Evolutionary conservation across 1,284 basidiomycete species (phyloP).

Genomic region (Ceratobasidium papillatum): DNA sequence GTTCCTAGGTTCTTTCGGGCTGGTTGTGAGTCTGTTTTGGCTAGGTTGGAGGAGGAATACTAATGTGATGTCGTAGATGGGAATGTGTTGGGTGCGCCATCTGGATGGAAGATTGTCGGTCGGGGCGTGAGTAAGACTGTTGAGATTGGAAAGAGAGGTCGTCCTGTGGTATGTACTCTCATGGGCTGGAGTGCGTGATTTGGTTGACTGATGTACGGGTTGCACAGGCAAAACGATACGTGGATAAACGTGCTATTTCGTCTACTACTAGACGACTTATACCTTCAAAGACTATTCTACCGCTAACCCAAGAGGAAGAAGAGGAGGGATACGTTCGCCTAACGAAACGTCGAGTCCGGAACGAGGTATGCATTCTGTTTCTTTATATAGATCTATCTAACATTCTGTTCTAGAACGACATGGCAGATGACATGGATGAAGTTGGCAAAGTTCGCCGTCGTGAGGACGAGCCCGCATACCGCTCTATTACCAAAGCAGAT

Average conservation of each 20-base stretch:
- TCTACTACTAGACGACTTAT: constrained; percentile 52
- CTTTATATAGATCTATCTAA: constrained; percentile 60
- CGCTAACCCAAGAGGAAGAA: constrained; percentile 26
- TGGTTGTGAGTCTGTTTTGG: constrained; percentile 45
- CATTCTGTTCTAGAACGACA: constrained; percentile 55
- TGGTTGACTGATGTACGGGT: not conserved
- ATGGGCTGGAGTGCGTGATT: not conserved
- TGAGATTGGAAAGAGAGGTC: constrained; percentile 63
- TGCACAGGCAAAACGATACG: constrained; percentile 34
- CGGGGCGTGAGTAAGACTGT: constrained; percentile 62
- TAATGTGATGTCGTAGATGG: constrained; percentile 44
- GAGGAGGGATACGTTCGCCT: constrained; percentile 17
- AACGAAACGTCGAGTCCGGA: constrained; percentile 59
- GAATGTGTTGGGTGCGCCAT: constrained; percentile 48
- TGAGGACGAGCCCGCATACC: constrained; percentile 58
- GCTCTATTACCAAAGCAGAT: constrained; percentile 58
- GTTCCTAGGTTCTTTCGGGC: constrained; percentile 66
- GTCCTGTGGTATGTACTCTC: constrained; percentile 49
- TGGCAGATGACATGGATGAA: constrained; percentile 59
- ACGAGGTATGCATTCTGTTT: constrained; percentile 62
- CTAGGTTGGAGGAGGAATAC: not conserved
- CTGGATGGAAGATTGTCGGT: constrained; percentile 48
- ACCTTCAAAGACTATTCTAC: constrained; percentile 51
- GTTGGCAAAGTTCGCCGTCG: constrained; percentile 39
- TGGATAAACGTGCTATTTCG: constrained; percentile 34